Conservation (phyloP, 78 protist genomes). For the Dictyostelium purpureum region DNA sequence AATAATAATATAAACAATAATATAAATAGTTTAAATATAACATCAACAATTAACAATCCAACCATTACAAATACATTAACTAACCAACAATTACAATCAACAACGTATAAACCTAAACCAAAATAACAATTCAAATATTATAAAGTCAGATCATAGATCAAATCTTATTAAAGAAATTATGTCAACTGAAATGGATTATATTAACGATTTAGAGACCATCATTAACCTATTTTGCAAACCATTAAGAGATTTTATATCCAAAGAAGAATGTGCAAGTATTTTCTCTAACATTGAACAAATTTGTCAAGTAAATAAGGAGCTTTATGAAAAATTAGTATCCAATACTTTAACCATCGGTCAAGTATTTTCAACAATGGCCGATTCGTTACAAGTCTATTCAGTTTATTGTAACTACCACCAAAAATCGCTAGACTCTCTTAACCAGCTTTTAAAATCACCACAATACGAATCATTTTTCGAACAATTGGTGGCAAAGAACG, state of each 20-base stretch:
- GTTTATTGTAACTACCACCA: constrained; percentile 76
- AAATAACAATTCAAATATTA: not conserved
- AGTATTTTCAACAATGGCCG: constrained; percentile 44
- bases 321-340: constrained; percentile 21
- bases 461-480: constrained; percentile 26
- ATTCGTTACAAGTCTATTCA: constrained; percentile 46
- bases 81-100: not conserved
- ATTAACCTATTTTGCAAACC: constrained; percentile 53
- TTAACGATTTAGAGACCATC: constrained; percentile 55
- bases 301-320: constrained; percentile 15
- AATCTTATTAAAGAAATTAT: constrained; percentile 58
- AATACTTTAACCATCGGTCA: constrained; percentile 53
- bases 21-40: not conserved
- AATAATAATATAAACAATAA: not conserved
- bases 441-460: constrained; percentile 9
- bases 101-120: not conserved
- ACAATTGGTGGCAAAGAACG: constrained; percentile 3
- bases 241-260: constrained; percentile 32
- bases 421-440: constrained; percentile 62
- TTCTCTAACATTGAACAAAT: constrained; percentile 66
- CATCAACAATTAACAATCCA: not conserved
- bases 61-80: no score
- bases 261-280: constrained; percentile 57
- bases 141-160: constrained; percentile 33
- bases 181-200: constrained; percentile 50